Evolutionary conservation across 2,329 filamentous ascomycete species (phyloP).

Genomic region (Cytospora piceicola): DNA sequence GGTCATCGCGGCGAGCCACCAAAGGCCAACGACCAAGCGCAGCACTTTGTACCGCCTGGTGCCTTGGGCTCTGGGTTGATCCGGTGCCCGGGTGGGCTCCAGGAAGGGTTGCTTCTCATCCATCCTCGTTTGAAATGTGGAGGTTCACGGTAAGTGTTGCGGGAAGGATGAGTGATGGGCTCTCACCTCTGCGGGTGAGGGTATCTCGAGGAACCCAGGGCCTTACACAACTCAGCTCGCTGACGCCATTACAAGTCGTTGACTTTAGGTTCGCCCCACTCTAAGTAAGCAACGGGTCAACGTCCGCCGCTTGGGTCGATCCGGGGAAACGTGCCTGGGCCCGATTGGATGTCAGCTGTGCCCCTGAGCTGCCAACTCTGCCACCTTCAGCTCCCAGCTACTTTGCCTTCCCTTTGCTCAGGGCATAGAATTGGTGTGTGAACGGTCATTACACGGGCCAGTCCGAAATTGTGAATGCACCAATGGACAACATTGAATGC

Average conservation of each 20-base stretch:
- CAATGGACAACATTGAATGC: no score
- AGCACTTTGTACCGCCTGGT: not conserved
- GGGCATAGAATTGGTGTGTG: no score
- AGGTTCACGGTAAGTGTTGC: not conserved
- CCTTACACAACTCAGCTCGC: no score
- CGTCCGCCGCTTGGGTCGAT: not conserved
- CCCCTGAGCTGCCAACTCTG: not conserved
- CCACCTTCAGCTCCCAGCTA: no score
- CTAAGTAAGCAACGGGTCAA: constrained; percentile 20
- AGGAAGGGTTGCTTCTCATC: constrained; percentile 28
- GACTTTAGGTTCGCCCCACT: constrained; percentile 14
- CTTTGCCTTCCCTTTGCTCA: no score
- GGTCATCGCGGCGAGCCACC: not conserved
- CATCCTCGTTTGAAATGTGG: not conserved
- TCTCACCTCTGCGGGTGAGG: not conserved
- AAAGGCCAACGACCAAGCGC: constrained; percentile 13
- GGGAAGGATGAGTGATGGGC: not conserved
- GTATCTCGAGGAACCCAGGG: no score
- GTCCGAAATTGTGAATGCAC: no score
- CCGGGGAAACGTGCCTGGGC: not conserved
- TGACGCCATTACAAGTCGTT: not conserved
- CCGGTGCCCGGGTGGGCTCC: not conserved
- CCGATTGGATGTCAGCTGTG: not conserved
- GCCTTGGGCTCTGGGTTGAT: not conserved
- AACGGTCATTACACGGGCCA: no score